Percentiles rank a stretch among this genome's conserved stretches.
These are phyloP conservation scores for Malassezia globosa DNA, from an alignment of 1,284 basidiomycete species.

Conservation along the genomic window DNA sequence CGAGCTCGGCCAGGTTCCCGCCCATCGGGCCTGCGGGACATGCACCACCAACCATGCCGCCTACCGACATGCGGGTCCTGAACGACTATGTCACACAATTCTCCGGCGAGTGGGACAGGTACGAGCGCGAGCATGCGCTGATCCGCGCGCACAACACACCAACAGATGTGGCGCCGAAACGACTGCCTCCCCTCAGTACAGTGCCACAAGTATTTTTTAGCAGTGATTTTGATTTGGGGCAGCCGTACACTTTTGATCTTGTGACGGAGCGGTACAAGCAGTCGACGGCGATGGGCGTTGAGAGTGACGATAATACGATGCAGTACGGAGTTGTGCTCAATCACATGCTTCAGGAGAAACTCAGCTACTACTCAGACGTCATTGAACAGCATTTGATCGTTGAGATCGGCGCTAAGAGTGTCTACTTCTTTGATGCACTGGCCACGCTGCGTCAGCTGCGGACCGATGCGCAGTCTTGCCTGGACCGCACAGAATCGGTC, in stretches of 20 bases:
- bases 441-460: conserved; percentile 85
- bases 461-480: conserved; percentile 71
- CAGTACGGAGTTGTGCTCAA: conserved; percentile 41
- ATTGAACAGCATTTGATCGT: conserved; percentile 87
- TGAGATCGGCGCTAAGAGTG: conserved; percentile 78
- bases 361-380: conserved; percentile 84
- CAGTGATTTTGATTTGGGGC: conserved; percentile 70
- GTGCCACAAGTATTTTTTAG: conserved; percentile 69
- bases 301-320: conserved; percentile 1
- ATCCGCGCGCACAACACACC: conserved; percentile 20
- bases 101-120: conserved; percentile 37
- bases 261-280: conserved; percentile 58
- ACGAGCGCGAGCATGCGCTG: conserved; percentile 30
- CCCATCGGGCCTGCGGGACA: conserved; percentile 25
- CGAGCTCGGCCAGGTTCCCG: conserved; percentile 37
- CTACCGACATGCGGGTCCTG: conserved; percentile 26
- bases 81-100: conserved; percentile 35
- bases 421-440: conserved; percentile 91
- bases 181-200: conserved; percentile 54
- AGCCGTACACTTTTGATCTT: conserved; percentile 67
- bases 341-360: conserved; percentile 69
- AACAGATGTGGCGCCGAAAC: conserved; percentile 18
- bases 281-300: conserved; percentile 8
- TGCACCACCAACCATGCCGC: conserved; percentile 30
- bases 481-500: conserved; percentile 64